Percentiles rank a stretch among this genome's conserved stretches.
phyloP scores from a whole-genome alignment of 305 asterid species.

The Fraxinus dipetala region DNA sequence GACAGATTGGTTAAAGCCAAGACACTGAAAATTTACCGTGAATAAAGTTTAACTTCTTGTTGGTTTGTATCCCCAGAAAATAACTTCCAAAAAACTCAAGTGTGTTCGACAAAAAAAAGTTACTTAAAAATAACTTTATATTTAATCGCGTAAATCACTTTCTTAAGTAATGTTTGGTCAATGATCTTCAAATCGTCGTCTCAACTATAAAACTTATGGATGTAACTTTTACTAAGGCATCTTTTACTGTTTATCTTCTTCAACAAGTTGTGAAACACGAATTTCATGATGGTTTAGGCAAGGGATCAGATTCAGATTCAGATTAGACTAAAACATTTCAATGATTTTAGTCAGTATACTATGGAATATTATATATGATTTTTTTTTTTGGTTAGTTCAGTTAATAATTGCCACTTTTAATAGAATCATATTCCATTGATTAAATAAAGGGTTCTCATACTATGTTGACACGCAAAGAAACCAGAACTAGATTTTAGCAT shows the following conservation, averaged over 20 bases:
- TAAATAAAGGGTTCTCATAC: neutral
- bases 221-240: neutral
- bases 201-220: neutral
- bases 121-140: too few species aligned
- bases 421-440: neutral
- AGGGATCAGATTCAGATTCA: neutral
- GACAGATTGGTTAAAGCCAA: slow-evolving; percentile 60
- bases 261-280: neutral
- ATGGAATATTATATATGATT: neutral
- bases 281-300: neutral
- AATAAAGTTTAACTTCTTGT: too few species aligned
- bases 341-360: neutral
- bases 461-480: neutral
- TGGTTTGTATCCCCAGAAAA: neutral
- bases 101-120: neutral
- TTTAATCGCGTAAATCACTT: neutral
- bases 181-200: neutral
- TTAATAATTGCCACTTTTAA: neutral
- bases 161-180: neutral
- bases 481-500: neutral
- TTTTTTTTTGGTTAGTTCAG: neutral
- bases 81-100: neutral
- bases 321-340: neutral
- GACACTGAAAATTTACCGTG: slow-evolving; percentile 12
- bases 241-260: neutral